Conservation (phyloP, 2,329 filamentous ascomycete species). For the Clonostachys solani region DNA sequence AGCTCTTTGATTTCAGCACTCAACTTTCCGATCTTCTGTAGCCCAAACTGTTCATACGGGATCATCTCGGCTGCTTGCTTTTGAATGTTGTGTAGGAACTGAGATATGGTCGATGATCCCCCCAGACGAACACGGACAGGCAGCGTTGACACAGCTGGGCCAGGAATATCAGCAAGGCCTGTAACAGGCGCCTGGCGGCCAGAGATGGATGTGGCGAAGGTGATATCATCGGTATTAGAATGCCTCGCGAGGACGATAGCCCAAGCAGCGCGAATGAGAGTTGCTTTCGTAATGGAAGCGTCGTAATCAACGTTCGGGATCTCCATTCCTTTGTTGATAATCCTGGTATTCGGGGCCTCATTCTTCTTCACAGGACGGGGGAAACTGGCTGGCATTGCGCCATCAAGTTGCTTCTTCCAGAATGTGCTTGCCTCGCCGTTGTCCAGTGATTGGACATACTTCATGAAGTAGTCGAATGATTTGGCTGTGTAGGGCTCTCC, state of each 20-base stretch:
- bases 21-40: slow-evolving; percentile 6
- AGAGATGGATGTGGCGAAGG: slow-evolving; percentile 11
- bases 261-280: slow-evolving; percentile 10
- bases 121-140: slow-evolving; percentile 5
- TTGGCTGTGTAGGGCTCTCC: neutral
- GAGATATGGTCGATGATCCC: slow-evolving; percentile 2
- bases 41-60: slow-evolving; percentile 5
- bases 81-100: slow-evolving; percentile 8
- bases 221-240: slow-evolving; percentile 8
- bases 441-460: slow-evolving; percentile 27
- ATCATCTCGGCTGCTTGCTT: slow-evolving; percentile 4
- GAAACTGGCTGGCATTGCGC: slow-evolving; percentile 6
- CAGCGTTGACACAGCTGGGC: slow-evolving; percentile 11
- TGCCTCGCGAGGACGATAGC: slow-evolving; percentile 7
- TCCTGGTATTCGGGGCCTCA: neutral
- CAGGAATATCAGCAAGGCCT: slow-evolving; percentile 11
- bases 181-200: slow-evolving; percentile 12
- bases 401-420: slow-evolving; percentile 1
- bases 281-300: slow-evolving; percentile 8
- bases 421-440: neutral
- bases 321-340: neutral
- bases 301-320: neutral
- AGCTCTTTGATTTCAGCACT: slow-evolving; percentile 3
- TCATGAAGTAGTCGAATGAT: slow-evolving; percentile 33
- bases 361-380: neutral